Evolutionary conservation across 495 filamentous ascomycete species (phyloP), one percentile per base, ranked within the genome.

Genomic region (Lindgomyces ingoldianus): DNA sequence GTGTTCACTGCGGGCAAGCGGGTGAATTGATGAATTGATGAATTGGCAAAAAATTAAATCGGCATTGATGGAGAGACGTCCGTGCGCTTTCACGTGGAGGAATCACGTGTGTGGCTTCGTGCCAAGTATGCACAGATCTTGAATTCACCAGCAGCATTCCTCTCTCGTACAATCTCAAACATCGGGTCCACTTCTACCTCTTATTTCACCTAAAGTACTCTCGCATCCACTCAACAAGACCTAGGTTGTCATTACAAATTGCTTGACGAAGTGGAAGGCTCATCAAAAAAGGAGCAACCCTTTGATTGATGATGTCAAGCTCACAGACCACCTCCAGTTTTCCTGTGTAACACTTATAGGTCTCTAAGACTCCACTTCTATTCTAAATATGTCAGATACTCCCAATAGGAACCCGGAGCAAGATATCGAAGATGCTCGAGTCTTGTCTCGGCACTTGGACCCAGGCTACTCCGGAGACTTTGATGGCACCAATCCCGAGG

Each of bases 391-490:
- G 67, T 41, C 62, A 1, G 57, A 70, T 25, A 52, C 67, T 11
- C 67, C 62, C 9, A 27, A 22, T 18, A 27, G 39, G 29, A n/a
- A 42, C 26, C 4, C 45, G 1, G 52, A 60, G 11, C 61, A 63
- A 60, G 57, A 64, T 14, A 1, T 41, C 9, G n/a, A 69, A 55
- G 68, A 76, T 41, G 76, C 74, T 19, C 68, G 75, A 14, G 66
- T 79, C 51, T 65, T 81, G 42, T 72, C 76, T 9, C 63, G 69
- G 27, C 78, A 81, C 56, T 71, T 81, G 48, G 64, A 76, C 46
- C 73, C 77, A 1, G 74, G 73, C 14, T 79, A 76, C 65, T 76
- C 77, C n/a, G 78, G 72, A n/a, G 65, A 77, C 1, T 70, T 73
- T 45, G 70, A 71, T 67, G 72, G 57, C 44, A 60, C 53, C 10